phyloP scores from a whole-genome alignment of 495 filamentous ascomycete genomes.

The Talaromyces nanjingensis region DNA sequence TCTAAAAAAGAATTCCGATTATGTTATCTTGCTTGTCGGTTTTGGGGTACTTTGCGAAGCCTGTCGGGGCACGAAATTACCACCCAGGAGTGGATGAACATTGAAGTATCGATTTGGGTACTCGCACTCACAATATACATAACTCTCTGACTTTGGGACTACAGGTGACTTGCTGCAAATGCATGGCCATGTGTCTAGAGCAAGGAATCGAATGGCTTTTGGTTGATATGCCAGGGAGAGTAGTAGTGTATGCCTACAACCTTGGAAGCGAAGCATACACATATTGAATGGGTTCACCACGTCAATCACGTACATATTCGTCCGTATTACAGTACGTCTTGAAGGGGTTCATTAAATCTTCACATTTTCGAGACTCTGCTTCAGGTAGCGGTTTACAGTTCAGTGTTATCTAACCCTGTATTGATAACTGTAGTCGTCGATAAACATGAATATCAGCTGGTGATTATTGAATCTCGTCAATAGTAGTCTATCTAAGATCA shows the following conservation, averaged over 20 bases:
- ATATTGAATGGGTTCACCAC: too few relatives aligned
- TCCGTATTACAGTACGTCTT: neutral
- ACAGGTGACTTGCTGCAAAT: neutral
- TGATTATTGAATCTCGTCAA: neutral
- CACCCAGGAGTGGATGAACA: neutral
- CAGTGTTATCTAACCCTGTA: neutral
- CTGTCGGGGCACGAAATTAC: neutral
- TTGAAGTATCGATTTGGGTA: neutral
- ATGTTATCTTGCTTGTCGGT: neutral
- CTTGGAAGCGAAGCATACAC: too few relatives aligned
- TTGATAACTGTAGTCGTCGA: neutral
- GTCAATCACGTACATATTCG: neutral
- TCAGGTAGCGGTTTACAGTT: neutral
- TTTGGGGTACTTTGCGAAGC: neutral
- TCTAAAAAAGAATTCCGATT: neutral
- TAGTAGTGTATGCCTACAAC: too few relatives aligned
- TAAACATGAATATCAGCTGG: neutral
- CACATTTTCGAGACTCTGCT: neutral
- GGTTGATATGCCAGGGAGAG: neutral
- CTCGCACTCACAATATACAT: too few relatives aligned
- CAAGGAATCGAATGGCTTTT: neutral
- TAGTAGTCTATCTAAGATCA: neutral
- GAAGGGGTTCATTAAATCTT: neutral
- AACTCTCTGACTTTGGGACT: too few relatives aligned
- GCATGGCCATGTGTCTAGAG: neutral